Conservation (phyloP, 768 basidiomycete species). For the Suillus tomentosus region DNA sequence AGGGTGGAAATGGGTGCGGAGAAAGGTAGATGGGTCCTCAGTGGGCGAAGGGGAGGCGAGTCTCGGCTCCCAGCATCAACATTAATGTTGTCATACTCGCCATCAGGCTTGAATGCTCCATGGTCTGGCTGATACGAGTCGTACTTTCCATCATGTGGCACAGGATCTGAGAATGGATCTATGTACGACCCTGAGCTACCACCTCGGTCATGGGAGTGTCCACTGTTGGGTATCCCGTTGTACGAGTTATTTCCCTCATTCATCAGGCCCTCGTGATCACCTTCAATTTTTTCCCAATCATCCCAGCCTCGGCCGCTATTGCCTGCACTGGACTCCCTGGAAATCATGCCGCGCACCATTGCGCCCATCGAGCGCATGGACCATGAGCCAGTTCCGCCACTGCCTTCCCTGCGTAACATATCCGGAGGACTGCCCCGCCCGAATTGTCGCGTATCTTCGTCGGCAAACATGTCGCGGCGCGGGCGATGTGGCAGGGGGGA, state of each 20-base stretch:
- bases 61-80: conserved; percentile 18
- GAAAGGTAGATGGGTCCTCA: conserved; percentile 18
- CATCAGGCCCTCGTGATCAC: conserved; percentile 24
- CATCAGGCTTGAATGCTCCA: conserved; percentile 21
- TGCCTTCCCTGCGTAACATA: conserved; percentile 38
- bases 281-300: conserved; percentile 26
- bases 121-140: conserved; percentile 17
- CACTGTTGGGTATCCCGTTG: conserved; percentile 10
- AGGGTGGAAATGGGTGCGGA: conserved; percentile 31
- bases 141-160: conserved; percentile 22
- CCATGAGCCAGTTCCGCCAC: conserved; percentile 50
- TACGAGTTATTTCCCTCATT: conserved; percentile 17
- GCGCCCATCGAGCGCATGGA: conserved; percentile 47
- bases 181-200: conserved; percentile 38
- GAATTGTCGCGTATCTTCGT: conserved; percentile 68
- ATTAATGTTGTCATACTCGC: conserved; percentile 21
- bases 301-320: conserved; percentile 18
- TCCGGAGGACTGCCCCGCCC: conserved; percentile 19
- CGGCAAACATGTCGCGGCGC: conserved; percentile 74
- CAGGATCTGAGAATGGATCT: conserved; percentile 45
- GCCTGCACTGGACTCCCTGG: conserved; percentile 31
- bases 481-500: conserved; percentile 18
- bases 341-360: conserved; percentile 30
- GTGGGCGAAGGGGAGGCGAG: conserved; percentile 17
- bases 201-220: conserved; percentile 16